Evolutionary conservation across 441 rosid species (phyloP).

Genomic region (Raphanus hybrid): DNA sequence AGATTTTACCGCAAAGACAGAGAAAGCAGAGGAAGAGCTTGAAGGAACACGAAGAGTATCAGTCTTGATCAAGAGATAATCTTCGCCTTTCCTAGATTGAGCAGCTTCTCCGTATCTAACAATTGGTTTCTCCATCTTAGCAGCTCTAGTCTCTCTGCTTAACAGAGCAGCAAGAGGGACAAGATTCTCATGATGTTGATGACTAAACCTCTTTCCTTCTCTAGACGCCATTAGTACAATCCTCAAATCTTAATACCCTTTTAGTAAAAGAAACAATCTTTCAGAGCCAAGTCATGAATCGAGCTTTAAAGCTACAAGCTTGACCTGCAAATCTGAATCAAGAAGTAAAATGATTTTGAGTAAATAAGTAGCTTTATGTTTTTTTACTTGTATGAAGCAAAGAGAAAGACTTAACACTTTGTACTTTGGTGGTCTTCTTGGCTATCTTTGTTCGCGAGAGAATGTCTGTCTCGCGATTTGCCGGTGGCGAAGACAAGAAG

Average conservation of each 20-base stretch:
- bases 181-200: conserved; percentile 54
- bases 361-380: conserved; percentile 21
- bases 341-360: neutral
- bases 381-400: neutral
- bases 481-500: conserved; percentile 28
- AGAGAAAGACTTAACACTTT: conserved; percentile 18
- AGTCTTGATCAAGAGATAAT: conserved; percentile 67
- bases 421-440: neutral
- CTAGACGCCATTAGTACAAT: conserved; percentile 56
- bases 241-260: conserved; percentile 35
- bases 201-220: conserved; percentile 64
- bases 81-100: conserved; percentile 88
- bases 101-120: conserved; percentile 71
- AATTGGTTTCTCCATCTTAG: conserved; percentile 82
- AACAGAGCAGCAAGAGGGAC: conserved; percentile 87
- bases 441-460: conserved; percentile 32
- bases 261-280: neutral
- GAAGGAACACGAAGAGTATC: conserved; percentile 72
- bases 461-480: conserved; percentile 47
- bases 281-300: conserved; percentile 21
- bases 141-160: conserved; percentile 65
- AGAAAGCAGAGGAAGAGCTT: conserved; percentile 50
- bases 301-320: conserved; percentile 34
- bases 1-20: no score
- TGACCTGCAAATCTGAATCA: conserved; percentile 50